Evolutionary conservation across 164 flowering plant genomes (phyloP).

Genomic region (Platanus orientalis): DNA sequence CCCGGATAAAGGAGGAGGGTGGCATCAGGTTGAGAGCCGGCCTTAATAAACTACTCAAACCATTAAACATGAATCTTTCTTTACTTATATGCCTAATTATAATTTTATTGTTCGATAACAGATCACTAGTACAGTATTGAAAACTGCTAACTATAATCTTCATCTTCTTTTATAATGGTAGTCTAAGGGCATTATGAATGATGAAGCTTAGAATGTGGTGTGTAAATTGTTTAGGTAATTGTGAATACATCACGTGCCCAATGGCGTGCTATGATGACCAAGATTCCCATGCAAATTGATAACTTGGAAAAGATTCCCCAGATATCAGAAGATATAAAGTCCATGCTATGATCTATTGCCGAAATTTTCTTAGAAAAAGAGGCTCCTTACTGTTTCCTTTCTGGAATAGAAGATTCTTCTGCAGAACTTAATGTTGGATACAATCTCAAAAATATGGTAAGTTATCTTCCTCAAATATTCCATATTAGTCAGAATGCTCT

Average conservation of each 20-base stretch:
- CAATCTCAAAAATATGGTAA: slow-evolving; percentile 78
- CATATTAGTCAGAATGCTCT: background rate
- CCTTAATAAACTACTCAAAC: too few species aligned
- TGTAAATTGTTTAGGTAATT: slow-evolving; percentile 61
- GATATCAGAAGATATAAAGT: slow-evolving; percentile 66
- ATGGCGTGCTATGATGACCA: slow-evolving; percentile 59
- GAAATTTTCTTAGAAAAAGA: slow-evolving; percentile 69
- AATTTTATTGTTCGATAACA: too few species aligned
- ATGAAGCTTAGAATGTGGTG: background rate
- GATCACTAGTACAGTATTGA: too few species aligned
- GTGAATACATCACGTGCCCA: slow-evolving; percentile 89
- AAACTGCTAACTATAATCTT: too few species aligned
- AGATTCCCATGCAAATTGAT: slow-evolving; percentile 56
- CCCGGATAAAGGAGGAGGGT: too few species aligned
- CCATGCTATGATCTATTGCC: slow-evolving; percentile 58
- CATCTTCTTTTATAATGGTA: background rate
- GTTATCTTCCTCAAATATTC: background rate
- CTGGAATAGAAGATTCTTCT: slow-evolving; percentile 61
- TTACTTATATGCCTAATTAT: too few species aligned
- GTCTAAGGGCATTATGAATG: background rate
- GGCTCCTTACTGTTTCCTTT: slow-evolving; percentile 82
- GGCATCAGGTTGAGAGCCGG: too few species aligned
- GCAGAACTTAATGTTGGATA: slow-evolving; percentile 82
- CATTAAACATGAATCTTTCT: too few species aligned
- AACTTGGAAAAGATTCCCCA: slow-evolving; percentile 64